Conservation (phyloP, 352 stramenopile species). For the Phytophthora fragariaefolia region DNA sequence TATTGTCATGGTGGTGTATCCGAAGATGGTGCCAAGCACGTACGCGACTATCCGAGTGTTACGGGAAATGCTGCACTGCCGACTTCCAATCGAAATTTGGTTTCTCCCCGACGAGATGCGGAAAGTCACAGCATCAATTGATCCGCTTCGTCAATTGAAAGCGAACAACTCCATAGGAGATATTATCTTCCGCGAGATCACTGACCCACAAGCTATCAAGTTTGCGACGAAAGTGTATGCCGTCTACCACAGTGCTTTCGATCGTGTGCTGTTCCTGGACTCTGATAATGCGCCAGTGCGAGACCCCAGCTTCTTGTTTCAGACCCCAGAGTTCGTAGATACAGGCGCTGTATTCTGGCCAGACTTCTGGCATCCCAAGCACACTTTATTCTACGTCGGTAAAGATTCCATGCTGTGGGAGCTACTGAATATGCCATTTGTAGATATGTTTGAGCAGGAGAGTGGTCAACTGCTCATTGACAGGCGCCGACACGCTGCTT, state of each 20-base stretch:
- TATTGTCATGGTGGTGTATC: constrained; percentile 63
- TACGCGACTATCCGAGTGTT: constrained; percentile 47
- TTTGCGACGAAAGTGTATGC: constrained; percentile 60
- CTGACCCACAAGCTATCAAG: constrained; percentile 29
- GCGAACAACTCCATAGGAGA: constrained; percentile 26
- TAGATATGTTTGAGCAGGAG: constrained; percentile 73
- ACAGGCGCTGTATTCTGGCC: constrained; percentile 63
- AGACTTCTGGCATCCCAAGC: constrained; percentile 30
- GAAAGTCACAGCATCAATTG: constrained; percentile 19
- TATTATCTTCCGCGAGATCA: constrained; percentile 36
- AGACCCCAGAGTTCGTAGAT: constrained; percentile 12
- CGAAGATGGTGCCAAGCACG: constrained; percentile 44
- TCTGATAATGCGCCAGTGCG: constrained; percentile 43
- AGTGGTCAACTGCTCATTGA: constrained; percentile 62
- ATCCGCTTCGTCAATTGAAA: constrained; percentile 30
- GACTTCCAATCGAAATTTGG: constrained; percentile 63
- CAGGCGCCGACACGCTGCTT: constrained; percentile 32
- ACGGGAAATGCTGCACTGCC: constrained; percentile 37
- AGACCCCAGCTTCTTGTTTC: constrained; percentile 23
- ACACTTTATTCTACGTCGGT: constrained; percentile 62
- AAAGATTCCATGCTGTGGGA: constrained; percentile 57
- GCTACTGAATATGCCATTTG: constrained; percentile 46
- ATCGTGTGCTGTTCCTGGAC: constrained; percentile 57
- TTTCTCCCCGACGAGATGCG: constrained; percentile 47
- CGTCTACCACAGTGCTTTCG: constrained; percentile 49